Percentiles rank a stretch among this genome's conserved stretches.
These are phyloP conservation scores for Lasiodiplodia theobromae DNA, from an alignment of 2,329 filamentous ascomycete species.

Conservation along the genomic window DNA sequence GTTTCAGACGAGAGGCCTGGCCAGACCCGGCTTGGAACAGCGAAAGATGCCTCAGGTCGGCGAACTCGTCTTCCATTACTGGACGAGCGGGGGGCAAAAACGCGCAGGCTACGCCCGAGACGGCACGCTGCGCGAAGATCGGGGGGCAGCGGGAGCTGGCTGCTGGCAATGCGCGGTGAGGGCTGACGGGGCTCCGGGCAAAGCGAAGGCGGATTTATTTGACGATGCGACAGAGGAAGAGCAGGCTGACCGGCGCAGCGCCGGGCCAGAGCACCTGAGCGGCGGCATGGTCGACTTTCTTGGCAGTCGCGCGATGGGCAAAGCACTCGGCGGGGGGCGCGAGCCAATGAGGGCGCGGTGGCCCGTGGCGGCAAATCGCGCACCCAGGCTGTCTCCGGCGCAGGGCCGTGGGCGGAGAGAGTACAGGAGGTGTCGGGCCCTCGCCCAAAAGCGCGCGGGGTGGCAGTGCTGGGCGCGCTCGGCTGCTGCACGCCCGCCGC, in stretches of 20 bases:
- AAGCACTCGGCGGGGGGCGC: constrained; percentile 6
- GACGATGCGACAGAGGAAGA: background rate
- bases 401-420: background rate
- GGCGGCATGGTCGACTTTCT: constrained; percentile 9
- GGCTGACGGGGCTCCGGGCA: background rate
- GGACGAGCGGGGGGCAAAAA: constrained; percentile 5
- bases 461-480: constrained; percentile 6
- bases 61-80: constrained; percentile 27
- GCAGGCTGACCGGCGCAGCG: constrained; percentile 14
- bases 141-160: background rate
- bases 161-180: constrained; percentile 10
- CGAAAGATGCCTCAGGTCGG: constrained; percentile 19
- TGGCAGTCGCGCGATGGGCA: constrained; percentile 23
- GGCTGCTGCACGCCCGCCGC: background rate
- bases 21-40: constrained; percentile 17
- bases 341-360: constrained; percentile 11
- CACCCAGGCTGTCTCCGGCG: background rate
- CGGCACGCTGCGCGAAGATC: constrained; percentile 22
- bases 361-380: constrained; percentile 27
- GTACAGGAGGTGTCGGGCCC: no score
- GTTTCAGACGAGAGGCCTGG: constrained; percentile 20
- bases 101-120: constrained; percentile 18
- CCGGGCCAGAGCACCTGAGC: constrained; percentile 18
- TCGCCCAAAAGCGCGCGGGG: constrained; percentile 7
- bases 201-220: constrained; percentile 4